A percentile compares a stretch with the other conserved stretches of the same genome.
phyloP scores from a whole-genome alignment of 306 rosid species.

The Prunus persica region DNA sequence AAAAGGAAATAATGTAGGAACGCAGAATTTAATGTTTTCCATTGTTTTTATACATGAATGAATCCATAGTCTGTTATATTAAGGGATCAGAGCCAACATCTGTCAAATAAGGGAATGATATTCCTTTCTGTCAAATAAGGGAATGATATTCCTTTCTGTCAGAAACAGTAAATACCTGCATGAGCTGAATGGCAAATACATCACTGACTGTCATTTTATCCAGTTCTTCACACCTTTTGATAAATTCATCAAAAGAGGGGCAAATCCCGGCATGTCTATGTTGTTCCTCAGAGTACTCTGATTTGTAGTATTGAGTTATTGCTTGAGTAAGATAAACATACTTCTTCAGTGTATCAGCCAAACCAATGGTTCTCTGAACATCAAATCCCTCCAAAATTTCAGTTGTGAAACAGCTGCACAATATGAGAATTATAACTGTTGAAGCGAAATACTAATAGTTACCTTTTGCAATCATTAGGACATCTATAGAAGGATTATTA shows the following conservation, averaged over 20 bases:
- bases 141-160: background rate
- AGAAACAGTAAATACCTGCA: conserved; percentile 63
- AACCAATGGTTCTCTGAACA: conserved; percentile 81
- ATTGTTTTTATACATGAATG: too few species aligned
- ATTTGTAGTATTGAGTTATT: conserved; percentile 66
- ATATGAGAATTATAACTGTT: background rate
- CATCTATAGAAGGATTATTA: background rate
- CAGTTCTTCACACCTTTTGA: conserved; percentile 67
- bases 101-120: background rate
- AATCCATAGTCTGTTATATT: background rate
- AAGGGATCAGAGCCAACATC: background rate
- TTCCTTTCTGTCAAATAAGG: background rate
- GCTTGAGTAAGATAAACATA: conserved; percentile 85
- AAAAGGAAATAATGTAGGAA: background rate
- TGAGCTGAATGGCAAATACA: conserved; percentile 88
- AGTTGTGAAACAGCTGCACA: conserved; percentile 85
- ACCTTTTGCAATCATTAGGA: background rate
- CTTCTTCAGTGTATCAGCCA: conserved; percentile 84
- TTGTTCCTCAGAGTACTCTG: conserved; percentile 42
- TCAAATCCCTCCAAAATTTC: conserved; percentile 96
- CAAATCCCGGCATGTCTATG: conserved; percentile 37
- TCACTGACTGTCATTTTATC: conserved; percentile 86
- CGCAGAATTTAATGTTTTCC: background rate
- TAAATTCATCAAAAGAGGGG: conserved; percentile 60
- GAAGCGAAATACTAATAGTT: background rate